Base-by-base conservation (phyloP, 768 basidiomycete genomes). In the Lactarius evosmus region DNA sequence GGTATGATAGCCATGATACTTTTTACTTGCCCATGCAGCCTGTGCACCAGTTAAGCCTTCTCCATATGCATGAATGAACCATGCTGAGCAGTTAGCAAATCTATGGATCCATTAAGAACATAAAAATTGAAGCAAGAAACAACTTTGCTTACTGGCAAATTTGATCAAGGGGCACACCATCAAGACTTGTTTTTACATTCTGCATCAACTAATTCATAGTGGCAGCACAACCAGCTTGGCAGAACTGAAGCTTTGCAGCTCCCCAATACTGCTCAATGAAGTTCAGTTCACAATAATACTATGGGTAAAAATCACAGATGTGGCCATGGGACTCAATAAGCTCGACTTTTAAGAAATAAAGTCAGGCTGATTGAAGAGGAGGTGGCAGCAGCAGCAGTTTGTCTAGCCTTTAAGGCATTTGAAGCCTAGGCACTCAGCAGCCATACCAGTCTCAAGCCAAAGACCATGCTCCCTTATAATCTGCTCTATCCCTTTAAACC, bases 1-100 rank as follows among this genome's bases (percentile, higher is more conserved):
- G n/a, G 54, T 41, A 69, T 70, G 54, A 62, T 76, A 75, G 1
- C 76, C 69, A 46, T 71, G 74, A 58, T 75, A 75, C 51, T 68
- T 72, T 52, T 57, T 53, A 60, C 68, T 71, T 8, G 71, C 75
- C 74, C 73, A 76, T 7, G 69, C 70, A 7, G 73, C 75, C 60
- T 74, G 67, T 8, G 68, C 60, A 36, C 76, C 73, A 7, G 56
- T 53, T 2, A 77, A 60, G 2, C 76, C 75, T 11, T 70, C 66
- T 2, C 50, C 30, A 62, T 75, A 76, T 0, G 69, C 66, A 17
- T 58, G 50, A 40, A 74, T 73, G 53, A 74, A 75, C 9, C 68
- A 58, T 0, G 66, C 62, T 0, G 69, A 56, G 27, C 70, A 54
- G 51, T 74, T 72, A 34, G 70, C 70, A 68, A 66, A 74, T n/a